A percentile compares a stretch with the other conserved stretches of the same genome.
phyloP scores from a whole-genome alignment of 345 rosid genomes.

The Moricandia arvensis region DNA sequence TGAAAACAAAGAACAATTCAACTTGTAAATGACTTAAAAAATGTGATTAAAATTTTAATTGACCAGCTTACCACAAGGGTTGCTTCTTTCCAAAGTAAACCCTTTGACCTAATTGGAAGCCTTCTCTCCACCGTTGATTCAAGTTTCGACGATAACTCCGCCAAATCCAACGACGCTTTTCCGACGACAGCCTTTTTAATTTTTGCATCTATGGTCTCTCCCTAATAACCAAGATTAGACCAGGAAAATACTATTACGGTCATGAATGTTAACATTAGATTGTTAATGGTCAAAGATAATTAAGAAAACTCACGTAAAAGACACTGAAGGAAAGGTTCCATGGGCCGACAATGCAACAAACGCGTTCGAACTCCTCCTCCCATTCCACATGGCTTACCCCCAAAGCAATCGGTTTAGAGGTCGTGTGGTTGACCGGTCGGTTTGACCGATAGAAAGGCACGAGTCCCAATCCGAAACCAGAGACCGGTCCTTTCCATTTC shows the following conservation, averaged over 20 bases:
- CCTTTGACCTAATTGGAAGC: conserved; percentile 32
- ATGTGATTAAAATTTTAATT: neutral
- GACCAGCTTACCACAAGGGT: conserved; percentile 32
- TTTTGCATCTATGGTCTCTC: conserved; percentile 12
- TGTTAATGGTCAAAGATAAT: too few relatives aligned
- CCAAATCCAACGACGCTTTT: conserved; percentile 33
- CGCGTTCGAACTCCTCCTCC: conserved; percentile 31
- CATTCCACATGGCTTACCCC: conserved; percentile 30
- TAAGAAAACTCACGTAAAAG: conserved; percentile 31
- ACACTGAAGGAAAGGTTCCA: conserved; percentile 35
- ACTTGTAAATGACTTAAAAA: neutral
- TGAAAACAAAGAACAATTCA: conserved; percentile 15
- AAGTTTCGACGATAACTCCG: conserved; percentile 25
- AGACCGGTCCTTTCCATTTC: conserved; percentile 41
- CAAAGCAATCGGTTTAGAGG: conserved; percentile 8
- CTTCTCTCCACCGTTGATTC: conserved; percentile 34
- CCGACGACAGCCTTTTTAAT: conserved; percentile 25
- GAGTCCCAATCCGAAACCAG: conserved; percentile 35
- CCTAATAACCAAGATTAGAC: neutral
- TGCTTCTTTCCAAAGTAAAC: conserved; percentile 31
- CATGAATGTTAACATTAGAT: neutral
- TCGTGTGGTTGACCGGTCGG: conserved; percentile 22
- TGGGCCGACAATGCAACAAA: conserved; percentile 36
- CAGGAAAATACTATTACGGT: neutral
- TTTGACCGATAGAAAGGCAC: conserved; percentile 38